Evolutionary conservation across 2,329 filamentous ascomycete species (phyloP), one percentile per base, ranked within the genome.

Genomic region (Didymella lethalis): DNA sequence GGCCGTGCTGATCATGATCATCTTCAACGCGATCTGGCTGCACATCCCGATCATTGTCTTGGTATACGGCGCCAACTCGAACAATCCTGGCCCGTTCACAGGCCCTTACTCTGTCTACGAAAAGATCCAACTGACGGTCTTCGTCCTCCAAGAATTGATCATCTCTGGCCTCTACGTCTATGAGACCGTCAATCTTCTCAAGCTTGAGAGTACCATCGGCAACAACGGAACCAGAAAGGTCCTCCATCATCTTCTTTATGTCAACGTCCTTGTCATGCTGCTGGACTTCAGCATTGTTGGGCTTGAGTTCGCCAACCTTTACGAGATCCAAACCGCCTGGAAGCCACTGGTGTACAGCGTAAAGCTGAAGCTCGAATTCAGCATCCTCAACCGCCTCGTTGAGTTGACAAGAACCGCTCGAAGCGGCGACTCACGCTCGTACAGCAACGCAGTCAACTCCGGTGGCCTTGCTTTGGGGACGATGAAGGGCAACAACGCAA

Each of bases 1-100:
- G 5, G 72, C 78, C 3, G 80, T 86, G 2, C 74, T 87, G 2
- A 75, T 69, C 43, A 85, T 88, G 81, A 88, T 89, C 57, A 77
- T 86, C 29, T 64, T 78, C 54, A 82, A 86, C 63, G 79, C 79
- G 23, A 64, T 87, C 40, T 63, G 85, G 31, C 73, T 85, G 40
- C 84, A 88, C 63, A 73, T 84, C 0, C 80, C 84, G 0, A 82
- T 83, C 8, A 82, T 82, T 1, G 76, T 86, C 4, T 44, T 88
- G 48, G 81, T 83, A 3, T 85, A 80, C 59, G 85, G 82, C 3
- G 70, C 79, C 3, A 82, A 82, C 56, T 75, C 76, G 0, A 54
- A 29, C 59, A 75, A 45, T 71, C 38, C 76, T 49, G 52, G 74
- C 0, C 48, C 68, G 54, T 75, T 68, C 29, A 55, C 64, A n/a